Percentiles rank a stretch among this genome's conserved stretches.
Evolutionary conservation across 1,284 basidiomycete genomes (phyloP).

Genomic region (Amylostereum areolatum): DNA sequence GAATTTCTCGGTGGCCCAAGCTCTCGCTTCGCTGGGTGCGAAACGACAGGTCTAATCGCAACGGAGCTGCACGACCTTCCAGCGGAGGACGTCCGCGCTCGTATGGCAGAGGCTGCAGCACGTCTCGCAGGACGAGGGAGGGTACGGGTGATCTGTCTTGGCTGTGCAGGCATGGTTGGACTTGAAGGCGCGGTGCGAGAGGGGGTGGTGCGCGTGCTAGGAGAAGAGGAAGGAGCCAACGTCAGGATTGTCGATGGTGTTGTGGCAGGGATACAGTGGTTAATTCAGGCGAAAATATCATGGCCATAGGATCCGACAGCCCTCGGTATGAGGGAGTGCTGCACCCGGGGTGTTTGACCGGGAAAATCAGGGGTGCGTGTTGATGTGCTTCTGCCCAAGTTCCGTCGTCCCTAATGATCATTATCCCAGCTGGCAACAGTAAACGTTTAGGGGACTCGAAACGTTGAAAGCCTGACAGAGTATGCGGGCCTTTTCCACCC

Average conservation of each 20-base stretch:
- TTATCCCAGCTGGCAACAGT: no score
- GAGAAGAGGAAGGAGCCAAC: slow-evolving; percentile 14
- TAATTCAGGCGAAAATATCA: neutral
- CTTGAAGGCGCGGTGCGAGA: slow-evolving; percentile 33
- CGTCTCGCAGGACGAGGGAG: slow-evolving; percentile 3
- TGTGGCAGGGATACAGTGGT: slow-evolving; percentile 15
- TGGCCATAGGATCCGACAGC: no score
- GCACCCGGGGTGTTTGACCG: no score
- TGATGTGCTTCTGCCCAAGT: no score
- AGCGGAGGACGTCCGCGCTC: slow-evolving; percentile 26
- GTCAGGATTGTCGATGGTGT: slow-evolving; percentile 39
- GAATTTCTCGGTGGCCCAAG: slow-evolving; percentile 12
- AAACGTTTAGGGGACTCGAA: no score
- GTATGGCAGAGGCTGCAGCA: slow-evolving; percentile 28
- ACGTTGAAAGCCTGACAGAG: no score
- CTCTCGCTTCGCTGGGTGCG: slow-evolving; percentile 32
- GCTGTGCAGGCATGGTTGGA: slow-evolving; percentile 46
- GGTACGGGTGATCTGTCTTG: slow-evolving; percentile 33
- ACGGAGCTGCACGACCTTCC: slow-evolving; percentile 34
- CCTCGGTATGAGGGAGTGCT: no score
- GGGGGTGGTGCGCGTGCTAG: slow-evolving; percentile 6
- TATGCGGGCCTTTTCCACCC: no score
- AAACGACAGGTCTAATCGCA: slow-evolving; percentile 36
- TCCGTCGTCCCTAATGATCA: no score
- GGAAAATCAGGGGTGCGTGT: no score